Conservation (phyloP, 495 filamentous ascomycete species). For the Neurospora sp. region DNA sequence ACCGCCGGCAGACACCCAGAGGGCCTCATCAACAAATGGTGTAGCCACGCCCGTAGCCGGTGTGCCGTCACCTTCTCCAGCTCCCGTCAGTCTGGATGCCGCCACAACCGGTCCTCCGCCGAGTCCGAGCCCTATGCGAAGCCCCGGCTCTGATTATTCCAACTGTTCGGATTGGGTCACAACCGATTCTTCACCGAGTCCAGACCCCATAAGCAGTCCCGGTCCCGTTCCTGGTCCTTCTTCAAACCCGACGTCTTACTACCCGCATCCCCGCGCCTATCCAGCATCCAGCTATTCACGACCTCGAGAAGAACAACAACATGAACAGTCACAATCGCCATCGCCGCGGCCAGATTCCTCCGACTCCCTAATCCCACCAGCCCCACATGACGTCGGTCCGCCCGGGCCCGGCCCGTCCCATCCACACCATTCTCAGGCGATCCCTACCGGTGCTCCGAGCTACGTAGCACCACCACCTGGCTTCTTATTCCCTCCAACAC, state of each 20-base stretch:
- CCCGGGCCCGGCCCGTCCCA: background rate
- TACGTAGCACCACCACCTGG: background rate
- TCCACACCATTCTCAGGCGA: background rate
- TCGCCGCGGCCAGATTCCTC: background rate
- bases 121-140: background rate
- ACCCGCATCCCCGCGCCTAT: background rate
- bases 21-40: background rate
- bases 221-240: background rate
- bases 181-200: background rate
- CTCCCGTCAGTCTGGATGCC: background rate
- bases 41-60: background rate
- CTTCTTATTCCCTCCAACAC: background rate
- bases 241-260: background rate
- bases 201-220: background rate
- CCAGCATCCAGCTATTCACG: background rate
- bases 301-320: background rate
- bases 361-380: background rate
- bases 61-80: background rate
- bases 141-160: background rate
- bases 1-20: background rate
- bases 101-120: background rate
- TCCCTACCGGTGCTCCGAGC: background rate
- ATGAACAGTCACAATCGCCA: background rate
- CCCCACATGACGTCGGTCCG: background rate
- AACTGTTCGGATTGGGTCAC: background rate